Evolutionary conservation across 768 basidiomycete genomes (phyloP), one percentile per base, ranked within the genome.

Genomic region (Suillus placidus): DNA sequence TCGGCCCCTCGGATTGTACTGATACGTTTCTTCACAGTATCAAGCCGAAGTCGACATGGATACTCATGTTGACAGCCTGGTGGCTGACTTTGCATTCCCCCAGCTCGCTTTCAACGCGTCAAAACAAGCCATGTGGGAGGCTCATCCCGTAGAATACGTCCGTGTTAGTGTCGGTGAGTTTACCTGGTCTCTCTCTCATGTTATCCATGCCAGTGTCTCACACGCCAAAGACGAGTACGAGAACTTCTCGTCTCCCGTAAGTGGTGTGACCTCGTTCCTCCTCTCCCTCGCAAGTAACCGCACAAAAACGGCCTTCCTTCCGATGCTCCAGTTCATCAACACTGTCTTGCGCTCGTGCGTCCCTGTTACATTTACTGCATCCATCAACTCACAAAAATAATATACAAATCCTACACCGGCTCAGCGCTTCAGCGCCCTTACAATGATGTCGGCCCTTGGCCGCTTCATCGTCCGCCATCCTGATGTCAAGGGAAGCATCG

Each of bases 21-120:
- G 55, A 78, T n/a, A 9, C 26, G 13, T 23, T 32, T 40, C 60
- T 64, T 58, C 64, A 8, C 61, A 96, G 94, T 70, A 87, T 97
- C 70, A 96, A 96, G 79, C 95, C 95, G 16, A 94, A 93, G 72
- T 86, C 92, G n/a, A 97, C 93, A 6, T 96, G 94, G 94, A 79
- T 82, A 4, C 83, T 93, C 94, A 94, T 71, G 86, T 91, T 42
- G 83, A 92, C 73, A 86, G 79, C 3, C 85, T 96, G 6, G 85
- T 95, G 23, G 87, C 90, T 10, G 83, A 81, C 43, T 94, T 95
- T 70, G 88, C 91, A 23, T 96, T 95, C 83, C 93, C 95, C 37
- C 90, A 93, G 71, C 84, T 97, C 34, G 90, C 87, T 26, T 95
- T 95, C 80, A 90, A 87, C 32, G 78, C 87, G 14, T 76, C 83